Evolutionary conservation across 2,329 filamentous ascomycete genomes (phyloP), one percentile per base, ranked within the genome.

Genomic region (Bipolaris bicolor): DNA sequence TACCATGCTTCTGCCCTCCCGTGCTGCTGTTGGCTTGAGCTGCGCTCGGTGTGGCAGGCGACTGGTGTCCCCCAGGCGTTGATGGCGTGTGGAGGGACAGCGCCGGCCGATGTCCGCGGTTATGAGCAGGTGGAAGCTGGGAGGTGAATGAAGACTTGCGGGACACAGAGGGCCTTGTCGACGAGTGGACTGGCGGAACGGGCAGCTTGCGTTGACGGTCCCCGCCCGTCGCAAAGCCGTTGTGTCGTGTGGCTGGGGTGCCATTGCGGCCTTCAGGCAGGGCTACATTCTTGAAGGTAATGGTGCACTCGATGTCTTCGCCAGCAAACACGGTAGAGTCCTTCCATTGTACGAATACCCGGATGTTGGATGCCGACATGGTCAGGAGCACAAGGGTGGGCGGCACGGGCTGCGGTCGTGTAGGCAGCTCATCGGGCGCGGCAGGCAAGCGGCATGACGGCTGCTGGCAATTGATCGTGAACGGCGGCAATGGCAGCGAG

Each of bases 291-390:
- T 90, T 94, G 80, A 99, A 99, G 49, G 91, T 97, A 76, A 99
- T 96, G 66, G 89, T 92, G 79, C 95, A 98, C 80, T 93, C 91
- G 72, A 98, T 86, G 73, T 97, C 90, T 82, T 99, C 95, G 78
- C 95, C 95, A 55, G 95, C 91, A 79, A 98, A 99, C 70, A 99
- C 91, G 61, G 91, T 93, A 77, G 94, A 88, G 74, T 96, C 91
- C 76, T 92, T 90, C 90, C 94, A 99, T 80, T 89, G 88, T 77
- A 99, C 91, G 77, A 94, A 97, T 78, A 97, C 94, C 77, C 93
- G 90, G 76, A 99, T 92, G 81, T 96, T 94, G 65, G 73, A 76
- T 49, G 66, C 52, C 60, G 63, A 64, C 64, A 66, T 77, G 69
- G 66, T 76, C 66, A 56, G 64, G 67, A 46, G 24, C 24, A 33